phyloP scores from a whole-genome alignment of 441 rosid species.

The Syzygium malaccense region DNA sequence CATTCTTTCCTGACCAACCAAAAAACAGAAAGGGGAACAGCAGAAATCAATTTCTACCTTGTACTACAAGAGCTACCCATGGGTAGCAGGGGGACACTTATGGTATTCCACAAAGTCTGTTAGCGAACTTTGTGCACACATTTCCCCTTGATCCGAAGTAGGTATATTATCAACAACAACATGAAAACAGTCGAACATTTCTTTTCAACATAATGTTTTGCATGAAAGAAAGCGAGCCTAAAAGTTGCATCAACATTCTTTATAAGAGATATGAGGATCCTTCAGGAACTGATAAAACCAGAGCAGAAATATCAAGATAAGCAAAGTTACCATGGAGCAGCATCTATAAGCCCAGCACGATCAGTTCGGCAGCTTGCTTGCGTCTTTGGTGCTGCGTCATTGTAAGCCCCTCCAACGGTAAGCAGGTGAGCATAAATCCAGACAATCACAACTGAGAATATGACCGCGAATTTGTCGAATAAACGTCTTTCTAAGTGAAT shows the following conservation, averaged over 20 bases:
- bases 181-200: neutral
- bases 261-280: neutral
- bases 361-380: slow-evolving; percentile 85
- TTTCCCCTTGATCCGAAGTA: neutral
- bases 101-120: neutral
- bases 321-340: slow-evolving; percentile 77
- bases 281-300: neutral
- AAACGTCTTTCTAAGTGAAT: slow-evolving; percentile 38
- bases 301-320: neutral
- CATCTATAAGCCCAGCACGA: slow-evolving; percentile 80
- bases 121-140: neutral
- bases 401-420: slow-evolving; percentile 90
- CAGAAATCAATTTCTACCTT: neutral
- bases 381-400: slow-evolving; percentile 47
- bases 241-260: neutral
- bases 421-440: slow-evolving; percentile 93
- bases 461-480: slow-evolving; percentile 78
- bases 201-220: neutral
- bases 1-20: neutral
- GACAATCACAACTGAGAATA: slow-evolving; percentile 65
- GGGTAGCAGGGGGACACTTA: neutral
- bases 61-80: neutral
- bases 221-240: neutral
- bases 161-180: neutral
- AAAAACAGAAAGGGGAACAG: neutral